Base-by-base conservation (phyloP, 1,284 basidiomycete genomes). In the Sanghuangporus weigelae region DNA sequence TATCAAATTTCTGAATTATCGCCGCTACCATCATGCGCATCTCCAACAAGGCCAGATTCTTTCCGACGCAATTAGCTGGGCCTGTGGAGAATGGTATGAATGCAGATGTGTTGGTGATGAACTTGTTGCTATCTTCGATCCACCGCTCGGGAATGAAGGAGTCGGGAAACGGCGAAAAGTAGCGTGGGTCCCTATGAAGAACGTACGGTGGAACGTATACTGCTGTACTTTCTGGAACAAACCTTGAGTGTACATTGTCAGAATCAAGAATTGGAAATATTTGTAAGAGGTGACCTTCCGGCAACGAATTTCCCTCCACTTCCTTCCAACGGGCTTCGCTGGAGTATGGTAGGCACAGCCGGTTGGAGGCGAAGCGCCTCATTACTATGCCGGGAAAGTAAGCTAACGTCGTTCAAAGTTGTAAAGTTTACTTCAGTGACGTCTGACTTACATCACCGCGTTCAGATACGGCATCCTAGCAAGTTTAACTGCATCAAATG, bases 151-250 rank as follows among this genome's bases (percentile, higher is more conserved):
- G 78, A 68, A 75, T 72, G 67, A 80, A 80, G 2, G 67, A 54
- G 35, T 79, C 72, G n/a, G 78, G 77, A 35, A 67, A 68, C 1
- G 76, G 76, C 3, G 70, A 76, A 63, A 80, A 80, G 68, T 79
- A 67, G 14, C 72, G 71, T 10, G 76, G 70, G 60, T 74, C 72
- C 31, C 76, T 71, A 50, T 84, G 83, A 11, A 84, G 68, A 31
- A 75, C 76, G 67, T 84, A 83, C 8, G 73, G 73, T 40, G 81
- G 79, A 42, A 83, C 72, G 61, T 76, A 78, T 8, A 81, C 73
- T 48, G 73, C 76, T 1, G 80, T 84, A 38, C 78, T 78, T 68
- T 81, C 80, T 1, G 82, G 80, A 3, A 85, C 71, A 63, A 77
- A 79, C 54, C 81, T 84, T 7, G 21, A n/a, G n/a, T 2, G 11